Base-by-base conservation (phyloP, 345 rosid species). In the Luvunga scandens region DNA sequence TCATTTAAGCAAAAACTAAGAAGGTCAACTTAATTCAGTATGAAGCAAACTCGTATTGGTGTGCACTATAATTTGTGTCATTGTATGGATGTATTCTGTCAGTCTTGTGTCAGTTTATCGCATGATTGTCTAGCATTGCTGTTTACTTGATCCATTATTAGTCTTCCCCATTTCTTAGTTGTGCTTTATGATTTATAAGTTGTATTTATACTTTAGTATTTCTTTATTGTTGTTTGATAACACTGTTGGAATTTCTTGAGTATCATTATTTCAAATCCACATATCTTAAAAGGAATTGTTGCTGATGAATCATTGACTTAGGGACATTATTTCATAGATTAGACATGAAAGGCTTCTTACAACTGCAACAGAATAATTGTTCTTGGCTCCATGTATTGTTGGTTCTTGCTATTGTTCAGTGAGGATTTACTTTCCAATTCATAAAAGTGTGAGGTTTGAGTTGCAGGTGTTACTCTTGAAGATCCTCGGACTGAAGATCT, bases 401-500 rank as follows among this genome's bases (percentile, higher is more conserved):
- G 27, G 62, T 34, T 18, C 53, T 70, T 66, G 3, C 77, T 48
- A 75, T 64, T 9, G 48, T 66, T 79, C 71, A 65, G 55, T 61
- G 45, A 57, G 73, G 22, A 72, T 64, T 72, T 56, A 30, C 67
- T 69, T 4, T 27, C 70, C 74, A 19, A 45, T 19, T 61, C 28
- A 80, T 74, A 64, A 75, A 25, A 62, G 72, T 71, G 56, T 79
- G 73, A 78, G 77, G 60, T 81, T 80, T 83, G 82, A 80, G 39
- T 81, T 89, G 85, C 94, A 96, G 99, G 98, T 87, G 91, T 94
- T 78, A 94, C 90, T 68, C 86, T 94, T 73, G 99, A 96, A 87
- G 99, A 96, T 85, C 98, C 98, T 25, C 95, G 91, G 79, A 94
- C 92, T 76, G 99, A 96, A 90, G 99, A 94, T 88, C 99, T 96